These are phyloP conservation scores for Quercus agrifolia DNA, from an alignment of 306 rosid genomes.

Conservation along the genomic window DNA sequence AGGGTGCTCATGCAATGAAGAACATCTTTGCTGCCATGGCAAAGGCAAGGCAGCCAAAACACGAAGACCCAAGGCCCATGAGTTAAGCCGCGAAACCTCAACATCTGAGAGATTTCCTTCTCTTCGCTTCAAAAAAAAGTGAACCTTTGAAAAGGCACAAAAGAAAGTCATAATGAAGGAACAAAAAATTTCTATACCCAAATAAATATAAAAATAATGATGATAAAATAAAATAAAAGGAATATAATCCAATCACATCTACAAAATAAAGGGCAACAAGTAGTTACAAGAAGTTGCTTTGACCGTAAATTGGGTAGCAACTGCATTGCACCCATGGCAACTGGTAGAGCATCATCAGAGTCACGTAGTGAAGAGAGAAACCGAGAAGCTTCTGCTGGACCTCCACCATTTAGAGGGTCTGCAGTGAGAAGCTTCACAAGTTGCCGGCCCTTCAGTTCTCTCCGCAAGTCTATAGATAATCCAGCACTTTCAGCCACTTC, in stretches of 20 bases:
- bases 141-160: slow-evolving; percentile 62
- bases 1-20: slow-evolving; percentile 94
- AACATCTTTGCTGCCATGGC: slow-evolving; percentile 99
- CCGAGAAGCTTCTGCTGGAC: slow-evolving; percentile 99
- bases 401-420: slow-evolving; percentile 97
- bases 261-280: slow-evolving; percentile 17
- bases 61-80: slow-evolving; percentile 99
- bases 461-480: slow-evolving; percentile 80
- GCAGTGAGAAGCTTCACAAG: slow-evolving; percentile 99
- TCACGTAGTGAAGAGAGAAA: slow-evolving; percentile 94
- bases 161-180: slow-evolving; percentile 22
- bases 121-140: slow-evolving; percentile 94
- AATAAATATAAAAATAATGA: neutral
- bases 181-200: slow-evolving; percentile 23
- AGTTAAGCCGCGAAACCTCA: slow-evolving; percentile 91
- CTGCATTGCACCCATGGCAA: slow-evolving; percentile 99
- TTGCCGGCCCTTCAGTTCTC: slow-evolving; percentile 96
- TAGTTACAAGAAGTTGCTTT: slow-evolving; percentile 92
- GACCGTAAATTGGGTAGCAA: slow-evolving; percentile 92
- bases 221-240: neutral
- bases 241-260: neutral
- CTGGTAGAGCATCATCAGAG: slow-evolving; percentile 94
- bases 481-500: slow-evolving; percentile 98
- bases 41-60: slow-evolving; percentile 88
- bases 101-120: slow-evolving; percentile 86